Conservation (phyloP, 2,329 filamentous ascomycete genomes). For the Cryphonectria carpinicola region DNA sequence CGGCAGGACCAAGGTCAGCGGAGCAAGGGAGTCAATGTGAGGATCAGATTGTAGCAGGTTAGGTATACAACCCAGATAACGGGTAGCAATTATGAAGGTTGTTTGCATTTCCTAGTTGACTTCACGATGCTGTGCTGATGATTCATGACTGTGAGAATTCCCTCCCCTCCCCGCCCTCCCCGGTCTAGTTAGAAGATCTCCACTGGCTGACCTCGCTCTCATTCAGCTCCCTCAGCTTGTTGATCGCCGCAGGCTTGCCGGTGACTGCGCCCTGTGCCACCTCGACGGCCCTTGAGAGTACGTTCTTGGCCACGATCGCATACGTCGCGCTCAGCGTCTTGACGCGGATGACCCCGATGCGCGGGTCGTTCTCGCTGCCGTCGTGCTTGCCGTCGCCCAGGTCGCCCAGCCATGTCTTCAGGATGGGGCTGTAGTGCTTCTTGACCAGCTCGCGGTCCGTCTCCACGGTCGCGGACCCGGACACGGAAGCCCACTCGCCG, state of each 20-base stretch:
- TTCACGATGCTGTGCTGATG: not conserved
- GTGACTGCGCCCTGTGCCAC: conserved; percentile 76
- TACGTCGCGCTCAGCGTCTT: conserved; percentile 75
- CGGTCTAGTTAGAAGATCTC: conserved; percentile 43
- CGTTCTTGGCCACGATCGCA: conserved; percentile 63
- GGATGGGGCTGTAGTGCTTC: conserved; percentile 73
- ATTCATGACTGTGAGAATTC: not conserved
- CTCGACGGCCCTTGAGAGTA: conserved; percentile 68
- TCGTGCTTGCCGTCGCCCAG: conserved; percentile 83
- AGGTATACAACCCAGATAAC: not conserved
- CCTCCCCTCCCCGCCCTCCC: not conserved
- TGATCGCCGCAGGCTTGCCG: conserved; percentile 72
- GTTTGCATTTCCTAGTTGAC: not conserved
- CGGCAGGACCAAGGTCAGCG: not conserved
- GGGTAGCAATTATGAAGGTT: not conserved
- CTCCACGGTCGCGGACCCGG: conserved; percentile 71
- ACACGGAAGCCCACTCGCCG: conserved; percentile 86
- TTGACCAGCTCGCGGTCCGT: conserved; percentile 70
- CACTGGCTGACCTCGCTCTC: conserved; percentile 69
- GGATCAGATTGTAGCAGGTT: not conserved
- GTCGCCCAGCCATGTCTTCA: conserved; percentile 88
- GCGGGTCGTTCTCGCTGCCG: conserved; percentile 78
- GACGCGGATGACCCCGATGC: conserved; percentile 81
- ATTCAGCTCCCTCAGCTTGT: conserved; percentile 75
- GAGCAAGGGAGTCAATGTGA: not conserved